phyloP scores from a whole-genome alignment of 805 yeast species.

The Myxozyma vanderwaltii region DNA sequence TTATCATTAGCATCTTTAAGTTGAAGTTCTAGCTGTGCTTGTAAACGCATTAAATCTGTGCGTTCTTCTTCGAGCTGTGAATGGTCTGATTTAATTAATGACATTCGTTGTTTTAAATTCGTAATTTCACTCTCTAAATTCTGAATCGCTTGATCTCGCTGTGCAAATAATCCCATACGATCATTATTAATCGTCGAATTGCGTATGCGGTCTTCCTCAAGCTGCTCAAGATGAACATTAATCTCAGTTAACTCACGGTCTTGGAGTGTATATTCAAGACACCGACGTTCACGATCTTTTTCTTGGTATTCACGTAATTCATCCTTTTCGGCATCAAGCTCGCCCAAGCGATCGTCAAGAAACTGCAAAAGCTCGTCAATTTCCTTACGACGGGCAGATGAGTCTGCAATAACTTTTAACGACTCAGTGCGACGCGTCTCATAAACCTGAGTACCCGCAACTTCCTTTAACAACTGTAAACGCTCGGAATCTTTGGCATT shows the following conservation, averaged over 20 bases:
- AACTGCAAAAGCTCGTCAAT: conserved; percentile 72
- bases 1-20: conserved; percentile 40
- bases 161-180: conserved; percentile 58
- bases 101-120: conserved; percentile 52
- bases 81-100: conserved; percentile 58
- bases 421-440: conserved; percentile 81
- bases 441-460: conserved; percentile 92
- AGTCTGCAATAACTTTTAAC: conserved; percentile 71
- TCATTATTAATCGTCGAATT: conserved; percentile 56
- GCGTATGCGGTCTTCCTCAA: conserved; percentile 60
- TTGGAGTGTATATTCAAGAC: conserved; percentile 70
- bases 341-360: conserved; percentile 66
- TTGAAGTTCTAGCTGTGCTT: conserved; percentile 42
- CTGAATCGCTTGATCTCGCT: conserved; percentile 52
- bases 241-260: conserved; percentile 74
- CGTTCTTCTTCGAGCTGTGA: conserved; percentile 54
- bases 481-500: conserved; percentile 87
- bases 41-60: conserved; percentile 48
- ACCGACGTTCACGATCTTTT: conserved; percentile 66
- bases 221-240: conserved; percentile 57
- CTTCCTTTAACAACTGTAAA: conserved; percentile 77
- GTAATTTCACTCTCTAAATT: conserved; percentile 44
- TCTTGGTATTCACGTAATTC: conserved; percentile 72
- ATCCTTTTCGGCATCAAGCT: conserved; percentile 76
- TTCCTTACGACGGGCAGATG: conserved; percentile 67